Evolutionary conservation across 2,329 filamentous ascomycete species (phyloP), one percentile per base, ranked within the genome.

Genomic region (Diplodia corticola): DNA sequence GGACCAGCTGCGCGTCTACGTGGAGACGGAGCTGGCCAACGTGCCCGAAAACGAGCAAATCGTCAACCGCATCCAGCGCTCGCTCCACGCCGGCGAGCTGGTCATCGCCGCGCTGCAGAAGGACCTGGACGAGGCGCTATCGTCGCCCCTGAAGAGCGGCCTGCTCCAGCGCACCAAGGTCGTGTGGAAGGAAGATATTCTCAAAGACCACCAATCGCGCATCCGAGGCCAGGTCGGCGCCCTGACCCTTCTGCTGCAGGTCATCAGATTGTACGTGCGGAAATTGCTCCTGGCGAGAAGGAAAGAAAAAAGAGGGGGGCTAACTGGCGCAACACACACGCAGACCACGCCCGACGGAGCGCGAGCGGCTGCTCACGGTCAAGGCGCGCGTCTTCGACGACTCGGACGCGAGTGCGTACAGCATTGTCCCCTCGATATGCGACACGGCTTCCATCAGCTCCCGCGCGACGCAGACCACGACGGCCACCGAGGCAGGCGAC

Each of bases 171-270:
- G 59, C 17, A 33, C 35, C n/a, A 63, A 24, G 20, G 28, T 69
- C 9, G 51, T 54, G 20, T 69, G 65, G 67, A 67, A 67, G 50
- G 54, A 64, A 1, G 50, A 48, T 1, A 13, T 33, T 4, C 53
- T 70, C 15, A 55, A 64, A 28, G 66, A 65, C 12, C 69, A 70
- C 46, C 68, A 70, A 24, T 65, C 49, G n/a, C 69, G 69, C n/a
- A 65, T 70, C 35, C 66, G 68, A 2, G 68, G 69, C 12, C 66
- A 69, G 40, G 63, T 65, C n/a, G 26, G 7, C 26, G 66, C 69
- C 13, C 40, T 70, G 44, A 63, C 64, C 9, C 66, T 69, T 4
- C 55, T 70, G 17, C 44, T 69, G 15, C 63, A 69, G 33, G 66
- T 69, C n/a, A 64, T 69, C 35, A 63, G 26, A 24, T 13, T 68